These are phyloP conservation scores for Nissolia schottii DNA, from an alignment of 306 rosid species.

Conservation along the genomic window DNA sequence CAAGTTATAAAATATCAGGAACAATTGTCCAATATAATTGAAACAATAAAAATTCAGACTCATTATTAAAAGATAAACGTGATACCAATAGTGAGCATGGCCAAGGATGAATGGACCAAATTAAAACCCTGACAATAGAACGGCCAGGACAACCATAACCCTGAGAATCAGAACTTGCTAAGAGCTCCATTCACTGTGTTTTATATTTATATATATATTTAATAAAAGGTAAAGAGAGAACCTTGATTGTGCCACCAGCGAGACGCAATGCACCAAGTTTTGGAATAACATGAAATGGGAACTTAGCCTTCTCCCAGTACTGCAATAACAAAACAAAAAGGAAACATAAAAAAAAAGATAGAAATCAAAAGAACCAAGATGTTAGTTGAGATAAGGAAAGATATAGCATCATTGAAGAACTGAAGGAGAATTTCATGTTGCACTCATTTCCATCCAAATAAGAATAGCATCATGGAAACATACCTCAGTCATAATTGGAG, in stretches of 20 bases:
- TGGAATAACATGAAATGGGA: conserved; percentile 76
- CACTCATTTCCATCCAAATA: background rate
- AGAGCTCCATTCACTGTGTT: background rate
- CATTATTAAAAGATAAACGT: background rate
- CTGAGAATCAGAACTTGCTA: conserved; percentile 38
- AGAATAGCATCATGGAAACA: background rate
- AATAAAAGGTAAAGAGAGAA: conserved; percentile 4
- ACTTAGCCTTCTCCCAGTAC: conserved; percentile 91
- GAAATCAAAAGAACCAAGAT: background rate
- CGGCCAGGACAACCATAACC: conserved; percentile 90
- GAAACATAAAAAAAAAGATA: background rate
- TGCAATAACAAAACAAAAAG: background rate
- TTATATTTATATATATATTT: background rate
- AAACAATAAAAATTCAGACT: background rate
- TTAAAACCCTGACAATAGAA: conserved; percentile 59
- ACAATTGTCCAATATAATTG: background rate
- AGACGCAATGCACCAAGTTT: conserved; percentile 55
- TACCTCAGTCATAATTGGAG: conserved; percentile 86
- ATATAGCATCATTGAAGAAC: no score
- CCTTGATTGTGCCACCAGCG: conserved; percentile 87
- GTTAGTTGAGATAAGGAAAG: background rate
- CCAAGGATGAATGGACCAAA: conserved; percentile 73
- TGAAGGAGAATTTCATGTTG: background rate
- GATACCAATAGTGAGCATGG: conserved; percentile 83
- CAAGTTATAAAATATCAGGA: conserved; percentile 13